Evolutionary conservation across 2,329 filamentous ascomycete species (phyloP).

Genomic region (Trichoderma lentiforme): DNA sequence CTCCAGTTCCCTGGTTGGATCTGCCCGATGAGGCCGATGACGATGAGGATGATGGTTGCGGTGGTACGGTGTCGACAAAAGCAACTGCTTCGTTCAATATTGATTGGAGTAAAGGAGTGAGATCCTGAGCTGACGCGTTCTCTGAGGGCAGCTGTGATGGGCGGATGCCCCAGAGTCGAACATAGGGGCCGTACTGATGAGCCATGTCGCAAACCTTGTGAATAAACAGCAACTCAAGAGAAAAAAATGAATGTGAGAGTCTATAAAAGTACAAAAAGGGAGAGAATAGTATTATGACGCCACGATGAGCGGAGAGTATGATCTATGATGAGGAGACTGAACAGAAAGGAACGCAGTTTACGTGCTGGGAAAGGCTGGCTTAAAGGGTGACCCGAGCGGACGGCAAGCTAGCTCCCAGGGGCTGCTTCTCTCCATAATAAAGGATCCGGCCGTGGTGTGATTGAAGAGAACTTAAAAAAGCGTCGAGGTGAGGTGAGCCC

Average conservation of each 20-base stretch:
- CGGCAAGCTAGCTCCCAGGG: slow-evolving; percentile 3
- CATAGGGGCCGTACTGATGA: slow-evolving; percentile 41
- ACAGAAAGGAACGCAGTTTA: background rate
- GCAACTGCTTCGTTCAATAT: slow-evolving; percentile 57
- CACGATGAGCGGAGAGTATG: background rate
- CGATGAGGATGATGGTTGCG: slow-evolving; percentile 20
- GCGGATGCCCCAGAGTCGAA: slow-evolving; percentile 53
- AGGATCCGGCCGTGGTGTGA: background rate
- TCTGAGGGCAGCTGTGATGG: slow-evolving; percentile 45
- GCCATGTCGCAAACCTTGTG: background rate
- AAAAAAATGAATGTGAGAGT: background rate
- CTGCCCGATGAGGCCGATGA: slow-evolving; percentile 17
- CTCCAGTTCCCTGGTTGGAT: background rate
- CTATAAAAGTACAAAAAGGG: background rate
- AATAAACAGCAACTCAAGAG: background rate
- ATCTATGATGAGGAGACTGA: background rate
- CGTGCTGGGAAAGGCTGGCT: background rate
- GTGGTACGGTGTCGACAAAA: slow-evolving; percentile 54
- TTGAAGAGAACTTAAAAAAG: background rate
- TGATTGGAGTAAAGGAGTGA: slow-evolving; percentile 49
- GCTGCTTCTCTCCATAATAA: background rate
- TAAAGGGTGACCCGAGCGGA: background rate
- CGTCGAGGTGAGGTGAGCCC: background rate
- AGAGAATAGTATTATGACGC: background rate
- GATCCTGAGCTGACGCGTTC: slow-evolving; percentile 38